Evolutionary conservation across 2,329 filamentous ascomycete genomes (phyloP), one percentile per base, ranked within the genome.

Genomic region (Arthroderma sp.): DNA sequence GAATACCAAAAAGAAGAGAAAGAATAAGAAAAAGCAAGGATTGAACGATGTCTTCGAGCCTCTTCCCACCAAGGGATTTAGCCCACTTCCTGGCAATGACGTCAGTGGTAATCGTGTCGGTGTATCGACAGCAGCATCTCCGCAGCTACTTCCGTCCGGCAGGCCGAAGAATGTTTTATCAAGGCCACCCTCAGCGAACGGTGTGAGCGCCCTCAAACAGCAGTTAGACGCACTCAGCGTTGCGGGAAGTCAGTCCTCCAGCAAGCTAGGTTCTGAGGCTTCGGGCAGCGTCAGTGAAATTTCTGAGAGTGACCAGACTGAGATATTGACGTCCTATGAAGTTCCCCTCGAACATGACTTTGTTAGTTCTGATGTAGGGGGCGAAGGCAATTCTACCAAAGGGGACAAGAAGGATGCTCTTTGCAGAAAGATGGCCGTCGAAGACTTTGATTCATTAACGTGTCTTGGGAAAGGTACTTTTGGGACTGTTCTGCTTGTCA

Each of bases 401-500:
- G 33, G 33, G 8, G 74, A 75, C 28, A 72, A 73, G 10, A 71
- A 56, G 60, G 71, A 64, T 50, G 61, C 71, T 32, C 54, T 76
- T 37, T 68, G 69, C 49, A 78, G 84, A 51, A 96, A 98, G 69
- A 95, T 96, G 83, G 83, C 81, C 6, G 81, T 87, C 1, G 78
- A 81, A 7, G 91, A 98, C 61, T 98, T 98, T 60, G 83, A 94
- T 57, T 79, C 84, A 7, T 69, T 98, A 42, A 84, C 85, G 41
- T 96, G 89, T 62, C 80, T 98, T 22, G 93, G 93, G 46, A 96
- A 96, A 61, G 91, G 91, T 40, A 87, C 91, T 9, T 98, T 91
- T 60, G 91, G 91, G 32, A 98, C 89, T 0, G 93, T 98, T 7
- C 70, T 94, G 38, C 74, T 98, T 29, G 93, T 98, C 49, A 91